These are phyloP conservation scores for Veloboletus limbatus DNA, from an alignment of 1,284 basidiomycete species.

Conservation along the genomic window DNA sequence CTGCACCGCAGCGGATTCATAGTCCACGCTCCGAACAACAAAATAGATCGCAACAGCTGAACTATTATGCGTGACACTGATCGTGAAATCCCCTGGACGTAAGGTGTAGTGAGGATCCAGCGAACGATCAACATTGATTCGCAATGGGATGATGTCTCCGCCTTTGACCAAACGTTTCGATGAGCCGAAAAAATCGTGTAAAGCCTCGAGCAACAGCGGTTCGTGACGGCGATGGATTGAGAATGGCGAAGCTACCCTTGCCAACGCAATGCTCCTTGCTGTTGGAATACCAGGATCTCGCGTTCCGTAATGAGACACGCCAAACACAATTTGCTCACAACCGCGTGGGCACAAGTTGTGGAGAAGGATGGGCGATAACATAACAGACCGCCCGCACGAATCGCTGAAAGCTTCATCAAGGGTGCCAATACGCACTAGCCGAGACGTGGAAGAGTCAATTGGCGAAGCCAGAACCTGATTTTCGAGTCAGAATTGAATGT, in stretches of 20 bases:
- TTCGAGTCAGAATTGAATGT: not conserved
- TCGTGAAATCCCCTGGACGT: slow-evolving; percentile 7
- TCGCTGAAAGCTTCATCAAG: slow-evolving; percentile 43
- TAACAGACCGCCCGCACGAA: slow-evolving; percentile 41
- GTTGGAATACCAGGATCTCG: slow-evolving; percentile 51
- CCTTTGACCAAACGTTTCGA: slow-evolving; percentile 65
- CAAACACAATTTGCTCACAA: slow-evolving; percentile 29
- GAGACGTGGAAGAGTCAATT: slow-evolving; percentile 29
- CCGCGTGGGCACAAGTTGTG: slow-evolving; percentile 22
- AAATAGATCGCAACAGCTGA: slow-evolving; percentile 65
- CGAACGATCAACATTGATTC: slow-evolving; percentile 56
- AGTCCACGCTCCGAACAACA: slow-evolving; percentile 74
- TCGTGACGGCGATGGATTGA: slow-evolving; percentile 77
- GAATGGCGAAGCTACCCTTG: slow-evolving; percentile 80
- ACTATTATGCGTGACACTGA: not conserved
- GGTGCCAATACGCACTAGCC: slow-evolving; percentile 58
- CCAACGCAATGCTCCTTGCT: slow-evolving; percentile 74
- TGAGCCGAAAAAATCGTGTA: slow-evolving; percentile 67
- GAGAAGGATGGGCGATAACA: slow-evolving; percentile 27
- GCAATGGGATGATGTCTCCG: slow-evolving; percentile 80
- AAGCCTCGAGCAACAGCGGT: slow-evolving; percentile 60
- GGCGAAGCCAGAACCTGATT: slow-evolving; percentile 29
- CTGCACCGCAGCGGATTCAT: slow-evolving; percentile 47
- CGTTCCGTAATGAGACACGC: slow-evolving; percentile 49
- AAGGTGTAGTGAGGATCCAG: slow-evolving; percentile 19